Conservation (phyloP, 495 filamentous ascomycete genomes). For the Niebla homalea region DNA sequence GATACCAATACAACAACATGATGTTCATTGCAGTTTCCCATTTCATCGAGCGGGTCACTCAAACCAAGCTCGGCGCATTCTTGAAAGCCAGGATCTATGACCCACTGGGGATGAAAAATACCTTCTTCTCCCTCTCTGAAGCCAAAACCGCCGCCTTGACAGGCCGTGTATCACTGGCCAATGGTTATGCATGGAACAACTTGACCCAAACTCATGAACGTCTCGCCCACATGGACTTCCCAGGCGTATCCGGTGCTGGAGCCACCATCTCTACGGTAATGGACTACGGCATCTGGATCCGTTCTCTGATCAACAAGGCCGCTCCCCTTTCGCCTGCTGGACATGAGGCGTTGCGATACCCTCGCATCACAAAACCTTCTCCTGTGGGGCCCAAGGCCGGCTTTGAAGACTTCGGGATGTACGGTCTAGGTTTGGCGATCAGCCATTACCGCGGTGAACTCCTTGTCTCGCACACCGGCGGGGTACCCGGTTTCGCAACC, state of each 20-base stretch:
- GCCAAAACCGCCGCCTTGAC: slow-evolving; percentile 17
- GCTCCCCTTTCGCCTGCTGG: slow-evolving; percentile 23
- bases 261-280: slow-evolving; percentile 35
- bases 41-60: slow-evolving; percentile 30
- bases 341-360: slow-evolving; percentile 25
- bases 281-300: slow-evolving; percentile 40
- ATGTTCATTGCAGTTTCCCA: slow-evolving; percentile 36
- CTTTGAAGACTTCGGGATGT: slow-evolving; percentile 20
- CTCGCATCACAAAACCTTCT: slow-evolving; percentile 18
- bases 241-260: slow-evolving; percentile 34
- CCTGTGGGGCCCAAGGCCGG: not conserved
- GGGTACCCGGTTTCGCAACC: slow-evolving; percentile 31
- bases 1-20: slow-evolving; percentile 38
- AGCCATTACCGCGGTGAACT: slow-evolving; percentile 30
- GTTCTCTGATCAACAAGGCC: slow-evolving; percentile 21
- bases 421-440: slow-evolving; percentile 34
- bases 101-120: slow-evolving; percentile 36
- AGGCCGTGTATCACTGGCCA: slow-evolving; percentile 8
- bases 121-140: slow-evolving; percentile 32
- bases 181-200: slow-evolving; percentile 20
- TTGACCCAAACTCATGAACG: slow-evolving; percentile 7
- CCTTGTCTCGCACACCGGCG: slow-evolving; percentile 31
- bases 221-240: slow-evolving; percentile 17
- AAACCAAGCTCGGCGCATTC: slow-evolving; percentile 28
- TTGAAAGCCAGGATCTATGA: slow-evolving; percentile 32